Evolutionary conservation across 2,329 filamentous ascomycete species (phyloP), one percentile per base, ranked within the genome.

Genomic region (Ceratocystis destructans): DNA sequence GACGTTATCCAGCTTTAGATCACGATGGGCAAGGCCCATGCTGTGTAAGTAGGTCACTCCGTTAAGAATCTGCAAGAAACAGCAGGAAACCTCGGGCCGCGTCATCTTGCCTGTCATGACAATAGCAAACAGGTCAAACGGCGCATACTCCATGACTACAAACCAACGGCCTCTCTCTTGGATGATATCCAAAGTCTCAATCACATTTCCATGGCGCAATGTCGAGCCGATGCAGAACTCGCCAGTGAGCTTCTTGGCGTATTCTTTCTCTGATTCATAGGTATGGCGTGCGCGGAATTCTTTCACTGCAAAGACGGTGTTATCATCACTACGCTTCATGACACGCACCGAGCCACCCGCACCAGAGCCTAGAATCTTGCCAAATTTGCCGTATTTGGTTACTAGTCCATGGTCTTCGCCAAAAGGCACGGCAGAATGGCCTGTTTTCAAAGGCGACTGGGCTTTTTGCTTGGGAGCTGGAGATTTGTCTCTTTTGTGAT

Each of bases 101-200:
- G 85, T 84, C 94, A 99, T 99, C 77, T 91, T 96, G 45, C 94
- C 94, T 0, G 94, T 97, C 94, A 99, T 99, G 70, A 99, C 94
- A 70, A 95, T 96, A 12, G 94, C 94, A 74, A 99, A 99, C 37
- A 99, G 82, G 74, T 99, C 94, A 73, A 82, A 99, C 0, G 94
- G 94, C 10, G 92, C 94, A 73, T 96, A 99, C 74, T 99, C 94
- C 94, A 99, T 99, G 53, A 99, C 94, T 73, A 97, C 93, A 72
- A 91, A 99, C 90, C 94, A 99, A 70, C 88, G 91, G 63, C 85
- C 86, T 75, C 93, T 94, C 76, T 99, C 94, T 70, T 95, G 89
- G 10, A 99, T 85, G 69, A 99, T 96, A 75, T 99, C 94, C 70
- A 99, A 82, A 0, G 94, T 97, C 75, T 99, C 94, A 72, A 99